Conservation (phyloP, 768 basidiomycete genomes). For the Boletus tylopilopsis region DNA sequence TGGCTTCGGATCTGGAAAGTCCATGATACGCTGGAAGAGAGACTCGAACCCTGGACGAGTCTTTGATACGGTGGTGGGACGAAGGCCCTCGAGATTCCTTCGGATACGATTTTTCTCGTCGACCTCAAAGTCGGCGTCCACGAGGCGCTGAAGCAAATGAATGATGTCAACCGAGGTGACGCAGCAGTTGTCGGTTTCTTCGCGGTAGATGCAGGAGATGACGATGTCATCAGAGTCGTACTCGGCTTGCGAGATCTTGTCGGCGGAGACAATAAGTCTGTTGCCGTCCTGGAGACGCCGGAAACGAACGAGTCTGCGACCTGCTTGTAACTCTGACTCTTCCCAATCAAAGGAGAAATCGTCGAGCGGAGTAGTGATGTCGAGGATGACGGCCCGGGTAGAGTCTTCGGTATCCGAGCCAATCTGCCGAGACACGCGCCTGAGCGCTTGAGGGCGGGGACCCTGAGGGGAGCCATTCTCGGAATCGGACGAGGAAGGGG, state of each 20-base stretch:
- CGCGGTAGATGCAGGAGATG: slow-evolving; percentile 91
- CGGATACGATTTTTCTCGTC: slow-evolving; percentile 97
- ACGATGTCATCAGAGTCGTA: slow-evolving; percentile 75
- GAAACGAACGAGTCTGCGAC: slow-evolving; percentile 87
- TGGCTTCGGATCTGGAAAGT: slow-evolving; percentile 90
- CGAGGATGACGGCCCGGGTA: slow-evolving; percentile 54
- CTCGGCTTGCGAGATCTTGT: slow-evolving; percentile 67
- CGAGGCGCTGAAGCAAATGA: slow-evolving; percentile 77
- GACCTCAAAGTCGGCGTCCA: slow-evolving; percentile 75
- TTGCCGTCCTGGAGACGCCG: slow-evolving; percentile 73
- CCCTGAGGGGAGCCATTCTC: slow-evolving; percentile 30
- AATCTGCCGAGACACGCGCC: slow-evolving; percentile 23
- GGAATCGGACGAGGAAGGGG: slow-evolving; percentile 41
- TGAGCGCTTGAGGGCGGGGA: slow-evolving; percentile 18
- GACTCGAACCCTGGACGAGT: slow-evolving; percentile 70
- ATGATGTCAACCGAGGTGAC: slow-evolving; percentile 97
- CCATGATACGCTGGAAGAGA: slow-evolving; percentile 97
- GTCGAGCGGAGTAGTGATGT: slow-evolving; percentile 55
- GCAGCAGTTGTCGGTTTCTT: slow-evolving; percentile 72
- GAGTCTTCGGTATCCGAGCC: slow-evolving; percentile 37
- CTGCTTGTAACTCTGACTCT: slow-evolving; percentile 58
- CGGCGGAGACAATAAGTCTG: slow-evolving; percentile 74
- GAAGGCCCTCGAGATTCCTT: slow-evolving; percentile 89
- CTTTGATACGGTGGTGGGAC: slow-evolving; percentile 89
- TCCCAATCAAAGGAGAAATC: slow-evolving; percentile 57